Conservation (phyloP, 1,284 basidiomycete species). For the Grifola frondosa region DNA sequence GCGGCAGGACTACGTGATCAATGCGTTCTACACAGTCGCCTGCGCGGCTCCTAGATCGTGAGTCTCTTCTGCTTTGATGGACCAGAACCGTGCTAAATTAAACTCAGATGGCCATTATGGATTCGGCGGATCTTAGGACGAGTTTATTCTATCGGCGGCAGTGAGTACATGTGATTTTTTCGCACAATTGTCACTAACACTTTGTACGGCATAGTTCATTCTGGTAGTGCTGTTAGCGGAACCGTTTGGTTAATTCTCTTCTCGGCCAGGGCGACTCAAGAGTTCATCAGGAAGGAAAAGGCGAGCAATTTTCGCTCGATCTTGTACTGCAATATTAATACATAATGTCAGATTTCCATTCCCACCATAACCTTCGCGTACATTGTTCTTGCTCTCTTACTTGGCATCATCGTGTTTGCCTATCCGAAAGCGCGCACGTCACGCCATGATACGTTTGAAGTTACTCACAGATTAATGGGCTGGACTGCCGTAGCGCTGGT, state of each 20-base stretch:
- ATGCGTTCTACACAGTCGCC: slow-evolving; percentile 50
- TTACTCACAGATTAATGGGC: slow-evolving; percentile 52
- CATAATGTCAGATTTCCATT: slow-evolving; percentile 37
- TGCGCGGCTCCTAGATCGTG: slow-evolving; percentile 50
- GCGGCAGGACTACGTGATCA: slow-evolving; percentile 59
- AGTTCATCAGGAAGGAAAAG: slow-evolving; percentile 39
- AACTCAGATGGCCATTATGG: slow-evolving; percentile 52
- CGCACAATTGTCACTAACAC: neutral
- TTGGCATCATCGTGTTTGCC: slow-evolving; percentile 48
- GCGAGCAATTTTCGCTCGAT: slow-evolving; percentile 26
- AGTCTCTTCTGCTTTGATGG: slow-evolving; percentile 19
- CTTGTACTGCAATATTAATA: neutral
- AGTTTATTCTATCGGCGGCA: slow-evolving; percentile 56
- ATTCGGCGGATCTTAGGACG: slow-evolving; percentile 51
- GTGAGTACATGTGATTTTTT: slow-evolving; percentile 23
- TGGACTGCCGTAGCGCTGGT: slow-evolving; percentile 53
- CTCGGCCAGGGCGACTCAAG: slow-evolving; percentile 50
- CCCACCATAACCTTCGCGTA: slow-evolving; percentile 52
- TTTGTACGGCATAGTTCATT: slow-evolving; percentile 40
- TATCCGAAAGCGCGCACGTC: slow-evolving; percentile 45
- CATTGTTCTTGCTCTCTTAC: slow-evolving; percentile 45
- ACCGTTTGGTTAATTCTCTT: slow-evolving; percentile 52
- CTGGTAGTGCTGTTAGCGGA: slow-evolving; percentile 52
- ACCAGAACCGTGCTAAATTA: too few relatives aligned
- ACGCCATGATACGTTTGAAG: slow-evolving; percentile 51